These are phyloP conservation scores for Prunus yedoensis DNA, from an alignment of 331 rosid species.

Conservation along the genomic window DNA sequence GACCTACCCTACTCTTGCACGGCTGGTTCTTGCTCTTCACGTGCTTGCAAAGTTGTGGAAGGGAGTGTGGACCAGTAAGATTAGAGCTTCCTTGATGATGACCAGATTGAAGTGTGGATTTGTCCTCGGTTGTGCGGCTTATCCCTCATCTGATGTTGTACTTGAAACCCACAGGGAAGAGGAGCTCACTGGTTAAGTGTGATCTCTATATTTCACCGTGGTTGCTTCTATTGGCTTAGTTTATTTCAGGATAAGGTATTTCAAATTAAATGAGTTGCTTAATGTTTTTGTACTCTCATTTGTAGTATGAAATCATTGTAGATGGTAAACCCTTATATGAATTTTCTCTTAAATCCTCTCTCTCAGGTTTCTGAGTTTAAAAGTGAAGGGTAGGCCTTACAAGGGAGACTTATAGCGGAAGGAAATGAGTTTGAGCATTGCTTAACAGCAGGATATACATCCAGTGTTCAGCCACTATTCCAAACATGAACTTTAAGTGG, in stretches of 20 bases:
- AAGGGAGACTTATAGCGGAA: background rate
- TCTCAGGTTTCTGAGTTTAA: background rate
- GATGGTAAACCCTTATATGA: background rate
- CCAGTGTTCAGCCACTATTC: background rate
- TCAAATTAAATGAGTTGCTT: constrained; percentile 19
- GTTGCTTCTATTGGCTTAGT: background rate
- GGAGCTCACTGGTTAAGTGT: constrained; percentile 44
- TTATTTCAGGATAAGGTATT: constrained; percentile 14
- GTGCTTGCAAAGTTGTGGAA: constrained; percentile 52
- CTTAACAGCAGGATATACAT: no score
- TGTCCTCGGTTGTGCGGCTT: constrained; percentile 84
- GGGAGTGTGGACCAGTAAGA: constrained; percentile 73
- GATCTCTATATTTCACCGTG: background rate
- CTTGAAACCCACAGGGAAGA: constrained; percentile 90
- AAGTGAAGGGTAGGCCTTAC: background rate
- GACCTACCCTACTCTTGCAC: constrained; percentile 90
- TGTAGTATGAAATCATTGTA: constrained; percentile 20
- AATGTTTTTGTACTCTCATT: constrained; percentile 13
- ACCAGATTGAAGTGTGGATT: constrained; percentile 32
- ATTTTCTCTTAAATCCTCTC: background rate
- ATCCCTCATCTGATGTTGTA: constrained; percentile 45
- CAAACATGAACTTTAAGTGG: background rate
- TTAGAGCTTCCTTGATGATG: constrained; percentile 80
- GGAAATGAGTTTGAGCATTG: background rate
- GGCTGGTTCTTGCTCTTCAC: constrained; percentile 89